Evolutionary conservation across 2,329 filamentous ascomycete species (phyloP), one percentile per base, ranked within the genome.

Genomic region (Fusarium nygamai): DNA sequence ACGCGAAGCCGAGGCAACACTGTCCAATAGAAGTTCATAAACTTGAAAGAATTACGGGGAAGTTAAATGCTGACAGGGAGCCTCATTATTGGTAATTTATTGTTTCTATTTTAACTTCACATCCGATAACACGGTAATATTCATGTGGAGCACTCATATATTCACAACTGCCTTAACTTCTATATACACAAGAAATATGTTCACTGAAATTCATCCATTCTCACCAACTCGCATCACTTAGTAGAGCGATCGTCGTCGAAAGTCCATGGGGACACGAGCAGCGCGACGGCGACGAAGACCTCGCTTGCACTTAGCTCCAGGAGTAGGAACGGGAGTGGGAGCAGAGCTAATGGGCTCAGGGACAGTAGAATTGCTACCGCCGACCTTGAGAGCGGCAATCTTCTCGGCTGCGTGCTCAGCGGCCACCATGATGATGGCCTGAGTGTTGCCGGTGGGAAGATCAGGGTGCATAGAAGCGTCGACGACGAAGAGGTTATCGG

Each of bases 401-500:
- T 79, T 79, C 64, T 75, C 56, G 3, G 77, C 77, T 2, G 77
- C 77, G 41, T 79, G 77, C 64, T 79, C 77, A 2, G 77, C 77
- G 5, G 73, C 75, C 12, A 79, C 72, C 77, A 79, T 79, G 54
- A 79, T 79, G 48, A 79, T 79, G 6, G 77, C 69, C 67, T 79
- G 77, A 3, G 77, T 79, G 71, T 79, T 79, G 9, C 77, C 77
- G 1, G 77, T 79, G 6, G 77, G 77, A 41, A 79, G 24, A 48
- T 80, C 90, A 0, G 91, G 90, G 81, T 91, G 90, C 71, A 92
- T 89, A 29, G 86, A 87, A 1, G 88, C 89, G 69, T 92, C 90
- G 7, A 92, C 87, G 19, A 91, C 87, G 76, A 90, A 90, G 53
- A 91, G 81, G 80, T 91, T 91, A 68, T 90, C 87, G 0, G 87